Conservation (phyloP, 192 early-diverging fungal genomes). For the Mortierella alpina region DNA sequence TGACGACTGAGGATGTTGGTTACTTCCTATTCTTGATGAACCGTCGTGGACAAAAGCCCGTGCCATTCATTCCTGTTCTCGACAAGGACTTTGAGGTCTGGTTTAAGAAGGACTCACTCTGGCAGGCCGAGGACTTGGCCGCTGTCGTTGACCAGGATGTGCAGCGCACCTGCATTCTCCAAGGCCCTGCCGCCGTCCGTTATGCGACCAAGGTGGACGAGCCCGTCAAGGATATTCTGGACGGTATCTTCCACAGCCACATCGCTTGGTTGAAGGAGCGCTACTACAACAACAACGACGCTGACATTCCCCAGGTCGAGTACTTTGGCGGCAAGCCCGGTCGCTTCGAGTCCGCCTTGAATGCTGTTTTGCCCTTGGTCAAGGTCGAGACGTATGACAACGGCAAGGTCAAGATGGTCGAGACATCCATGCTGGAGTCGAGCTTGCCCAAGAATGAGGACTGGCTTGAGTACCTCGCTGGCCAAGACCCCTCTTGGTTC, state of each 20-base stretch:
- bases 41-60: constrained; percentile 86
- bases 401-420: constrained; percentile 63
- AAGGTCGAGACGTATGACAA: constrained; percentile 55
- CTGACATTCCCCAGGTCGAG: constrained; percentile 80
- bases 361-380: constrained; percentile 49
- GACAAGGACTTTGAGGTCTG: constrained; percentile 90
- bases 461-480: constrained; percentile 82
- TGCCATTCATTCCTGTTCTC: constrained; percentile 88
- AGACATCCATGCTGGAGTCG: constrained; percentile 63
- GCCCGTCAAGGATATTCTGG: constrained; percentile 90
- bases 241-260: constrained; percentile 83
- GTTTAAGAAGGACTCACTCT: constrained; percentile 91
- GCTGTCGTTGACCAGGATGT: constrained; percentile 88
- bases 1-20: constrained; percentile 87
- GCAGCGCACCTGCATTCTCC: constrained; percentile 85
- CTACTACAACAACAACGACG: constrained; percentile 73
- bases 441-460: constrained; percentile 65
- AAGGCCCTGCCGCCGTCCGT: constrained; percentile 86
- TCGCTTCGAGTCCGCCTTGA: constrained; percentile 40
- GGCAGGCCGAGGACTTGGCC: constrained; percentile 90
- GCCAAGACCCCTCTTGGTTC: constrained; percentile 82
- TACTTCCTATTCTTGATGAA: constrained; percentile 82
- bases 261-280: constrained; percentile 77
- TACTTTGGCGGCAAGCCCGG: constrained; percentile 72
- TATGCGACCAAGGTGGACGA: constrained; percentile 81